phyloP scores from a whole-genome alignment of 2,329 filamentous ascomycete genomes.

The Colletotrichum sp. region DNA sequence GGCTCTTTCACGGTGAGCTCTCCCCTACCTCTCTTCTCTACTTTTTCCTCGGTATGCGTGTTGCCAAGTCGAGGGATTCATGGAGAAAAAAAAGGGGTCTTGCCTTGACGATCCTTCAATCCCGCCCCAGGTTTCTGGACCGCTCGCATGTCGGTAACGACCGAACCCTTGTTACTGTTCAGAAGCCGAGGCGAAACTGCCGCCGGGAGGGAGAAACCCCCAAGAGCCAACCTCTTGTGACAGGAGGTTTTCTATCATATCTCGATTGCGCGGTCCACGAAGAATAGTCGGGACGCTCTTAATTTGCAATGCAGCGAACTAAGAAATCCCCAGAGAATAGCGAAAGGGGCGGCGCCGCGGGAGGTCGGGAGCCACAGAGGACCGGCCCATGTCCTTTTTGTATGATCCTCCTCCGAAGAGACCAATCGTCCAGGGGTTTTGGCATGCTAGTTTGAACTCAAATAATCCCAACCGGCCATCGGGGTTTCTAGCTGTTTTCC shows the following conservation, averaged over 20 bases:
- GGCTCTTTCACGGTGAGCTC: neutral
- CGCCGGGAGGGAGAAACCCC: neutral
- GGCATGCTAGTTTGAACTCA: constrained; percentile 6
- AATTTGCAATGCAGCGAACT: neutral
- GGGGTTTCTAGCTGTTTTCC: neutral
- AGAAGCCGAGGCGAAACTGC: neutral
- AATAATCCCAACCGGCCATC: neutral
- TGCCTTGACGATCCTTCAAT: neutral
- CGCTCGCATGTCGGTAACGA: neutral
- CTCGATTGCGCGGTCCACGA: neutral
- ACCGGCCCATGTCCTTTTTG: neutral
- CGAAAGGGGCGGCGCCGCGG: neutral
- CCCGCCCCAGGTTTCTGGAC: neutral
- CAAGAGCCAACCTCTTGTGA: neutral
- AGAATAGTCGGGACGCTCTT: neutral
- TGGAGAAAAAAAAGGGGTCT: neutral
- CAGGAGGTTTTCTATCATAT: neutral
- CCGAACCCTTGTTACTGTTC: neutral
- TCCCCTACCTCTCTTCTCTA: neutral
- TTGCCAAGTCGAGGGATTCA: neutral
- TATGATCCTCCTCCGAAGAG: neutral
- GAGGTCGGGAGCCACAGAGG: neutral
- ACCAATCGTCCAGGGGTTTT: neutral
- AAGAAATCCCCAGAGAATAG: neutral
- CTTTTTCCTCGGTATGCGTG: neutral